phyloP scores from a whole-genome alignment of 768 basidiomycete species.

The Tulasnella sp. region DNA sequence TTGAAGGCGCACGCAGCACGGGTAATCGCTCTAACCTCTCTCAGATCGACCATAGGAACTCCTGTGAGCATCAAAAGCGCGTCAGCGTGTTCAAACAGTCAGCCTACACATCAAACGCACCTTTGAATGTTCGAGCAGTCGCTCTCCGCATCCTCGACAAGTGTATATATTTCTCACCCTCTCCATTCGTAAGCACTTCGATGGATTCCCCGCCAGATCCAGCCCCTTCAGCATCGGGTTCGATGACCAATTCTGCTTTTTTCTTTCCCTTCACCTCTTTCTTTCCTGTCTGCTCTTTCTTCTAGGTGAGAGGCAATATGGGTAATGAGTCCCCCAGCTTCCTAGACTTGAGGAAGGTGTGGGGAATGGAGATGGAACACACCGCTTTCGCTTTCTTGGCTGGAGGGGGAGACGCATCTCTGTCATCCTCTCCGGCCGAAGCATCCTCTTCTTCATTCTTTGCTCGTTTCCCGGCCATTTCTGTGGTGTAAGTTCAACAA shows the following conservation, averaged over 20 bases:
- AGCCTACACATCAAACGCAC: background rate
- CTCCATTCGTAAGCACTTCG: background rate
- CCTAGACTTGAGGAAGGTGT: too few species aligned
- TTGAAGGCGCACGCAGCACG: background rate
- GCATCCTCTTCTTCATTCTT: background rate
- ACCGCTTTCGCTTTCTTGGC: constrained; percentile 5
- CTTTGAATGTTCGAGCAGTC: constrained; percentile 6
- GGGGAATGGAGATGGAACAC: too few species aligned
- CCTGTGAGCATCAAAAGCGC: background rate
- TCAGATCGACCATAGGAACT: constrained; percentile 9
- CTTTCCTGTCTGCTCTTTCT: background rate
- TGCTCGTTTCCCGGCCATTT: background rate
- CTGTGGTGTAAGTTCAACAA: background rate
- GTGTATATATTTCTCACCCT: constrained; percentile 3
- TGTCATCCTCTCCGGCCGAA: background rate
- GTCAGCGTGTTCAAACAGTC: background rate
- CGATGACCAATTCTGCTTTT: background rate
- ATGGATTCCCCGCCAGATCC: background rate
- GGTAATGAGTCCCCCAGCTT: too few species aligned
- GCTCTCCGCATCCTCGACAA: constrained; percentile 1
- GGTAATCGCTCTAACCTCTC: background rate
- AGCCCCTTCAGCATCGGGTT: background rate
- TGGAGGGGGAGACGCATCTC: background rate
- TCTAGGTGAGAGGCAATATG: background rate
- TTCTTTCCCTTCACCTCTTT: background rate